Evolutionary conservation across 306 rosid species (phyloP).

Genomic region (Lablab purpureus): DNA sequence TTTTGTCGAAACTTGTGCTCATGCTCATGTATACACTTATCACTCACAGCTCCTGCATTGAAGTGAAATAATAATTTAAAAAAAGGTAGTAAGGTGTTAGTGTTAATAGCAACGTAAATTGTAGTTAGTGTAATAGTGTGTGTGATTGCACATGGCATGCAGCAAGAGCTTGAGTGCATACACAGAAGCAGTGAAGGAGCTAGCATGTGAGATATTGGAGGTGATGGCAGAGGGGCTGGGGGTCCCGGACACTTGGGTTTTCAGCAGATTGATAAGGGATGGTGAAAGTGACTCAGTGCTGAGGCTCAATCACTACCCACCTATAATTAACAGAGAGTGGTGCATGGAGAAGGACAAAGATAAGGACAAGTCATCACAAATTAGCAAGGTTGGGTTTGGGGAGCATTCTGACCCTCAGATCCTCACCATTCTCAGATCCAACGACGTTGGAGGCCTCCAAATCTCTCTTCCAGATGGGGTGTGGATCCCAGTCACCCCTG

Average conservation of each 20-base stretch:
- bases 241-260: slow-evolving; percentile 61
- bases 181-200: slow-evolving; percentile 58
- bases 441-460: slow-evolving; percentile 85
- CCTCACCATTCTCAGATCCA: slow-evolving; percentile 75
- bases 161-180: slow-evolving; percentile 47
- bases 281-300: slow-evolving; percentile 71
- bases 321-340: slow-evolving; percentile 16
- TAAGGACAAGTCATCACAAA: slow-evolving; percentile 46
- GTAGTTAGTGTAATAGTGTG: neutral
- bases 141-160: neutral
- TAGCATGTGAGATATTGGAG: slow-evolving; percentile 81
- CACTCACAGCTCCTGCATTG: neutral
- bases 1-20: slow-evolving; percentile 12
- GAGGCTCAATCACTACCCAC: slow-evolving; percentile 89
- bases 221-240: slow-evolving; percentile 72
- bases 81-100: too few species aligned
- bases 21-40: slow-evolving; percentile 35
- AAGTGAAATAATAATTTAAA: neutral
- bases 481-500: slow-evolving; percentile 81
- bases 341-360: neutral
- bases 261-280: slow-evolving; percentile 67
- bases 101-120: too few species aligned
- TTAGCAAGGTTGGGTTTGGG: slow-evolving; percentile 64
- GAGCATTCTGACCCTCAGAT: slow-evolving; percentile 97
- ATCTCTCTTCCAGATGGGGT: slow-evolving; percentile 63